These are phyloP conservation scores for Amyloporia xantha DNA, from an alignment of 768 basidiomycete genomes.

Conservation along the genomic window DNA sequence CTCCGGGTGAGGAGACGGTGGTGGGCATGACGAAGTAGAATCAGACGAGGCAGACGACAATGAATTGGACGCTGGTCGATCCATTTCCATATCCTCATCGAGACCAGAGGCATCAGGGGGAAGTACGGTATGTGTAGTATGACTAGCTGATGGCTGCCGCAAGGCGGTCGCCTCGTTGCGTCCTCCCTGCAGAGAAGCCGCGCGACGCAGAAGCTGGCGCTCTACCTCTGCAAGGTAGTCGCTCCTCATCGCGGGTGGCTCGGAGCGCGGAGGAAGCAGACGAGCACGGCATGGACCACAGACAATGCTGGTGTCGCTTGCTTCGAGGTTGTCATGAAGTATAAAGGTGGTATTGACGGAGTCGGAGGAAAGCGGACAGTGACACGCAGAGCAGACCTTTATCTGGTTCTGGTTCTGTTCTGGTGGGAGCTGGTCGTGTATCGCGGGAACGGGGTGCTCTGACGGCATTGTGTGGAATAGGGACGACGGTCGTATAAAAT, in stretches of 20 bases:
- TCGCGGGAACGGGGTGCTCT: conserved; percentile 30
- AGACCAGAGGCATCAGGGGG: conserved; percentile 19
- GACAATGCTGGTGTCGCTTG: conserved; percentile 28
- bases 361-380: conserved; percentile 25
- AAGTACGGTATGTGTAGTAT: conserved; percentile 12
- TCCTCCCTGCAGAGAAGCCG: conserved; percentile 21
- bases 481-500: conserved; percentile 1
- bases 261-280: conserved; percentile 21
- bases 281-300: conserved; percentile 44
- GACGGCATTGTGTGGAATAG: conserved; percentile 41
- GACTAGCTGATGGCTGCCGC: conserved; percentile 4
- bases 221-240: conserved; percentile 25
- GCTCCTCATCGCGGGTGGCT: conserved; percentile 13
- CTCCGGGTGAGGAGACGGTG: background rate
- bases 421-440: conserved; percentile 18
- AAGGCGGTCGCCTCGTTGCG: conserved; percentile 26
- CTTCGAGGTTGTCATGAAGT: conserved; percentile 21
- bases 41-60: conserved; percentile 1
- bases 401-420: conserved; percentile 23
- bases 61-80: conserved; percentile 13
- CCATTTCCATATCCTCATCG: conserved; percentile 33
- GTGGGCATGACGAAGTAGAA: background rate
- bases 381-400: conserved; percentile 29
- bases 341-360: conserved; percentile 20
- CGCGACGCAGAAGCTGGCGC: conserved; percentile 23